Base-by-base conservation (phyloP, 805 yeast genomes). In the Zygotorulaspora danielsina region DNA sequence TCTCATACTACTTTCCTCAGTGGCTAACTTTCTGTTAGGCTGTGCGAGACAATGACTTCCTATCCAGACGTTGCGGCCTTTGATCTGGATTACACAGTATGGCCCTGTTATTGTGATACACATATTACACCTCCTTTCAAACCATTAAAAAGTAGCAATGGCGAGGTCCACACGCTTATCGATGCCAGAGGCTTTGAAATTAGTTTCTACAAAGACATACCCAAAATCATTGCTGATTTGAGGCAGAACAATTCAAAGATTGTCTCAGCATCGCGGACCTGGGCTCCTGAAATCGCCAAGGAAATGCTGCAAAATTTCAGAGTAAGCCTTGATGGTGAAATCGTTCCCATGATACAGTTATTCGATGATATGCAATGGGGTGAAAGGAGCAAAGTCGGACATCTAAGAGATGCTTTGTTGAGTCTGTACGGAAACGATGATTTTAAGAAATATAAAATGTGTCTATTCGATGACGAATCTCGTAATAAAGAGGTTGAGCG, bases 211-310 rank as follows among this genome's bases (percentile, higher is more conserved):
- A 66, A 65, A 16, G 95, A 87, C 48, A 90, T 87, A 13, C 78
- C 76, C 8, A 70, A 66, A 10, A 81, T 87, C 7, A 62, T 87
- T 11, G 52, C 57, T 9, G 80, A 76, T 39, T 61, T 87, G 39
- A 61, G 63, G 20, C 62, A 62, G 1, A 63, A 75, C 13, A 66
- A 57, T 3, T 78, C 80, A 6, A 62, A 58, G 22, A 70, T 84
- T 1, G 71, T 81, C 19, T 78, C 81, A 3, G 96, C 96, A 0
- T 81, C 90, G 18, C 68, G 95, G 49, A 87, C 96, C 0, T 75
- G 76, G 44, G 76, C 86, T 1, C 95, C 95, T 0, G 68, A 73
- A n/a, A 65, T 82, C n/a, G 96, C 96, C 2, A 69, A 69, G 46
- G 75, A 77, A 38, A 60, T 87, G 54, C 62, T 86, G 37, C 65